These are phyloP conservation scores for Coemansia sp. DNA, from an alignment of 192 early-diverging fungal species.

Conservation along the genomic window DNA sequence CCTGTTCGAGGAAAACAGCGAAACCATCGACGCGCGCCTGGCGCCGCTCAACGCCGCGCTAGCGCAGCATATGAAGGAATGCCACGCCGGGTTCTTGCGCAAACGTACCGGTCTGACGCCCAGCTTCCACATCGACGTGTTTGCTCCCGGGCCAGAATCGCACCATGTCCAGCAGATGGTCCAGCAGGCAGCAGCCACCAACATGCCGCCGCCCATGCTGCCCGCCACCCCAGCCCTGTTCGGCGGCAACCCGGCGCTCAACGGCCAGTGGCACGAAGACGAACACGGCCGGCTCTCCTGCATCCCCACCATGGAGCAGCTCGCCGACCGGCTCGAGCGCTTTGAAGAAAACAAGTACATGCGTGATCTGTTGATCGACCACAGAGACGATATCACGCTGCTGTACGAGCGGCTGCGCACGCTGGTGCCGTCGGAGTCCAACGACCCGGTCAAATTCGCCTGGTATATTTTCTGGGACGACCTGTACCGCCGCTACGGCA, in stretches of 20 bases:
- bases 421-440: constrained; percentile 38
- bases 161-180: constrained; percentile 26
- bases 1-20: constrained; percentile 58
- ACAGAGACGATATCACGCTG: constrained; percentile 34
- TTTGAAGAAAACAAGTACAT: constrained; percentile 49
- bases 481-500: constrained; percentile 58
- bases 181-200: not conserved
- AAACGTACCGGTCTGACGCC: constrained; percentile 55
- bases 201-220: not conserved
- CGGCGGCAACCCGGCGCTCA: constrained; percentile 7
- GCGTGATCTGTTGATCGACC: constrained; percentile 36
- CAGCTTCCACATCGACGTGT: constrained; percentile 52
- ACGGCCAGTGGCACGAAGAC: constrained; percentile 37
- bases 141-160: constrained; percentile 50
- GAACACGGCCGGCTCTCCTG: constrained; percentile 44
- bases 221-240: constrained; percentile 23
- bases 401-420: constrained; percentile 51
- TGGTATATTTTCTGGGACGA: constrained; percentile 75
- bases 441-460: constrained; percentile 48
- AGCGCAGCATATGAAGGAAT: constrained; percentile 47
- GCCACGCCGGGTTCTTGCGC: constrained; percentile 50
- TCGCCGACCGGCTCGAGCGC: constrained; percentile 32
- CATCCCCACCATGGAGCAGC: constrained; percentile 43
- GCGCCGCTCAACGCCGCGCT: constrained; percentile 36
- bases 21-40: constrained; percentile 50